Evolutionary conservation across 2,329 filamentous ascomycete genomes (phyloP), one percentile per base, ranked within the genome.

Genomic region (Aspergillus jensenii): DNA sequence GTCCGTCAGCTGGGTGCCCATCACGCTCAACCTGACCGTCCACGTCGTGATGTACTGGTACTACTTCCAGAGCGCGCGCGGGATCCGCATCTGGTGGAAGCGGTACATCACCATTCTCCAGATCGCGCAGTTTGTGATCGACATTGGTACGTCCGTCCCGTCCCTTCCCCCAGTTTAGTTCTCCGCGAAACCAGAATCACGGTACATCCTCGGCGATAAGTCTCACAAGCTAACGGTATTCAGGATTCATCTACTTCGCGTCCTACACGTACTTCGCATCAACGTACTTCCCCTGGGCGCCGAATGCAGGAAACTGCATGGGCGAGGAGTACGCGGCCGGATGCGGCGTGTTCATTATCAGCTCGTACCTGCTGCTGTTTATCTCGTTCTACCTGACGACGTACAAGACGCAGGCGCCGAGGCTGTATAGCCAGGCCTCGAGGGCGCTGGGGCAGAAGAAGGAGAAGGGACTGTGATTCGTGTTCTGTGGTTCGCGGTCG

Each of bases 11-110:
- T 98, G 93, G 93, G 91, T 96, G 55, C 88, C 89, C 63, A 98
- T 98, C 74, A 89, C 87, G 52, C 86, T 98, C 69, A 98, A 98
- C 84, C 81, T 98, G 72, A 87, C 86, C 62, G 93, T 98, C 56
- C 93, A 98, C 80, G 93, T 98, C 59, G 90, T 97, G 75, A 98
- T 98, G 93, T 98, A 98, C 88, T 97, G 93, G 93, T 98, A 98
- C 87, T 98, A 98, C 86, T 98, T 98, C 88, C 93, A 98, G 84
- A 93, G 91, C 73, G 93, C 93, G 55, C 92, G 93, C 68, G 95
- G 95, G 67, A 87, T 98, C 77, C 89, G 88, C 71, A 95, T 97
- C 80, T 97, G 93, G 93, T 98, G 93, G 93, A 98, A 98, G 89
- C 91, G 97, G 81, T 98, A 93, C 89, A 96, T 98, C 74, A 98